Conservation (phyloP, 129 eudicot genomes). For the Artemisia tridentata region DNA sequence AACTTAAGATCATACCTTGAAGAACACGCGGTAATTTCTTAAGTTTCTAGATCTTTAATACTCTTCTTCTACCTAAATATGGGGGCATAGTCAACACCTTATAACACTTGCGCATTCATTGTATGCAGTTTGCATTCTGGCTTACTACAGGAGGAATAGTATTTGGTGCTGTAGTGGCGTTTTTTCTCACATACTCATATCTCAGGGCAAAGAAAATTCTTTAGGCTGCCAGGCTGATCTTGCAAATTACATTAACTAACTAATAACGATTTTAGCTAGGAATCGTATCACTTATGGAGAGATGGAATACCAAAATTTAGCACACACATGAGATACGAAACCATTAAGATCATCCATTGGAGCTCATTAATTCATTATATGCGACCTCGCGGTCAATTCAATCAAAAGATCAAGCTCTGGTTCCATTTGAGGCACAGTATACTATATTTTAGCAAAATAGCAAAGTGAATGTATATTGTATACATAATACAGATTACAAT, state of each 20-base stretch:
- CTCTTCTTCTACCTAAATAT: not conserved
- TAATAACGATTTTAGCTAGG: conserved; percentile 3
- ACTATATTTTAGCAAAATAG: conserved; percentile 7
- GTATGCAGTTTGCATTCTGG: conserved; percentile 93
- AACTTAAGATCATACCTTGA: conserved; percentile 93
- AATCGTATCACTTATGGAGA: not conserved
- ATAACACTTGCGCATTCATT: not conserved
- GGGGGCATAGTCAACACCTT: not conserved
- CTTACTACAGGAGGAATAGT: conserved; percentile 82
- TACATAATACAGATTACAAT: not conserved
- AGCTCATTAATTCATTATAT: not conserved
- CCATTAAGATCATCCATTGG: conserved; percentile 4
- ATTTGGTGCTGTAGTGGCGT: conserved; percentile 73
- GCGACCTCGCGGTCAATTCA: not conserved
- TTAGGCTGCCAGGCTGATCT: conserved; percentile 24
- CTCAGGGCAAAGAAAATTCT: conserved; percentile 74
- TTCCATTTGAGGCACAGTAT: conserved; percentile 14
- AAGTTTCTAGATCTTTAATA: conserved; percentile 8
- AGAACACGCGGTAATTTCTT: conserved; percentile 67
- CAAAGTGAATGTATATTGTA: conserved; percentile 11
- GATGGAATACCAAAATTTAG: conserved; percentile 5
- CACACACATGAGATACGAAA: conserved; percentile 17
- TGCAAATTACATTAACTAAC: conserved; percentile 21
- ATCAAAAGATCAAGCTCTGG: conserved; percentile 3
- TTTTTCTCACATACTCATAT: conserved; percentile 74